phyloP scores from a whole-genome alignment of 176 grass and related monocot genomes.

The Juncus inflexus region DNA sequence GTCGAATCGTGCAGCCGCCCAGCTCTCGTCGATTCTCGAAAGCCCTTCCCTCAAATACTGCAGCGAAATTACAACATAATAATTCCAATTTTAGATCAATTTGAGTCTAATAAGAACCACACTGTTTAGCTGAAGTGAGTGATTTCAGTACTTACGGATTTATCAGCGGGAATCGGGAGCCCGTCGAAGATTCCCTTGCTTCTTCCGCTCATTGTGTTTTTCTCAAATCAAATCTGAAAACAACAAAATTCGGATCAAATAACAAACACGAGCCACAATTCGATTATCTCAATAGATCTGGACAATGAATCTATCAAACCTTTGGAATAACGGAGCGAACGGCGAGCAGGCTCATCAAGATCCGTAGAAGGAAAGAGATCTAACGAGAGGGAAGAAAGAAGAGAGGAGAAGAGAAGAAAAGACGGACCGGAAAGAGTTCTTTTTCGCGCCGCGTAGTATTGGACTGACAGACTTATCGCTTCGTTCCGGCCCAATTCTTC shows the following conservation, averaged over 20 bases:
- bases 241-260: constrained; percentile 8
- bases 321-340: background rate
- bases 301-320: background rate
- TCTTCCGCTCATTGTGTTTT: constrained; percentile 50
- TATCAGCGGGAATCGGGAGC: constrained; percentile 81
- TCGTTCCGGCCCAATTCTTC: background rate
- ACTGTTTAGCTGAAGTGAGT: background rate
- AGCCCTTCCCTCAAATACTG: constrained; percentile 90
- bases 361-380: constrained; percentile 12
- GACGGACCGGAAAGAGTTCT: background rate
- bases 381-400: background rate
- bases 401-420: background rate
- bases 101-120: background rate
- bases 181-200: constrained; percentile 74
- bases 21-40: constrained; percentile 77
- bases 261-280: background rate
- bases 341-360: constrained; percentile 5
- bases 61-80: background rate
- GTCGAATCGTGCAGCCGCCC: constrained; percentile 86
- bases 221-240: constrained; percentile 14
- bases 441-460: too few relatives aligned
- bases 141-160: constrained; percentile 44
- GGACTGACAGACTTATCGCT: background rate
- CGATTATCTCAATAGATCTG: background rate
- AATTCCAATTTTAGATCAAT: background rate